Conservation (phyloP, 495 filamentous ascomycete genomes). For the Halenospora varia region DNA sequence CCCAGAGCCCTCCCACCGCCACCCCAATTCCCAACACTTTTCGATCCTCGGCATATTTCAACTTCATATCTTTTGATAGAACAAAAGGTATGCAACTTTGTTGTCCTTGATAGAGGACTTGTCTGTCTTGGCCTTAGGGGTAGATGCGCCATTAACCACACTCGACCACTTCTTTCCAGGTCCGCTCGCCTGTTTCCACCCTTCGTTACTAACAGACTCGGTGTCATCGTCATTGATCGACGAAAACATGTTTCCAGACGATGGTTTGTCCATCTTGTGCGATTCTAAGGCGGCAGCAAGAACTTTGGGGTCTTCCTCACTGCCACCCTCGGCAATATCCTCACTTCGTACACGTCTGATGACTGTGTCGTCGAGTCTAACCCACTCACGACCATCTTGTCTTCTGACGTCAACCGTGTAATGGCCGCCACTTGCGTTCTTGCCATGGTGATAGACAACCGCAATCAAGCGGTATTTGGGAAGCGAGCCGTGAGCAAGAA, state of each 20-base stretch:
- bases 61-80: slow-evolving; percentile 64
- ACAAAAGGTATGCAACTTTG: slow-evolving; percentile 94
- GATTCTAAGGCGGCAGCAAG: slow-evolving; percentile 61
- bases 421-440: slow-evolving; percentile 89
- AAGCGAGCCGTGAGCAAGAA: slow-evolving; percentile 55
- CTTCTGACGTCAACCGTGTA: slow-evolving; percentile 95
- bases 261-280: slow-evolving; percentile 47
- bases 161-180: slow-evolving; percentile 62
- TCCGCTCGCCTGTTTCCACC: slow-evolving; percentile 80
- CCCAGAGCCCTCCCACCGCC: not conserved
- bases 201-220: slow-evolving; percentile 57
- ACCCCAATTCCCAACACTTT: not conserved
- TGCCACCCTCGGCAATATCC: slow-evolving; percentile 84
- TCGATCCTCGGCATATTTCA: not conserved
- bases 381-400: slow-evolving; percentile 92
- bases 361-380: slow-evolving; percentile 89
- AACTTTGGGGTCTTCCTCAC: slow-evolving; percentile 71
- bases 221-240: slow-evolving; percentile 61
- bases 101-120: slow-evolving; percentile 80
- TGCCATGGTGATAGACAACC: slow-evolving; percentile 98
- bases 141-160: slow-evolving; percentile 57
- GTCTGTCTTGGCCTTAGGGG: slow-evolving; percentile 57
- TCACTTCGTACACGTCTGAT: slow-evolving; percentile 82
- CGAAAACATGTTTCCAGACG: slow-evolving; percentile 60
- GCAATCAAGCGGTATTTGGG: slow-evolving; percentile 81